Base-by-base conservation (phyloP, 2,329 filamentous ascomycete species). In the Fusarium circinatum region DNA sequence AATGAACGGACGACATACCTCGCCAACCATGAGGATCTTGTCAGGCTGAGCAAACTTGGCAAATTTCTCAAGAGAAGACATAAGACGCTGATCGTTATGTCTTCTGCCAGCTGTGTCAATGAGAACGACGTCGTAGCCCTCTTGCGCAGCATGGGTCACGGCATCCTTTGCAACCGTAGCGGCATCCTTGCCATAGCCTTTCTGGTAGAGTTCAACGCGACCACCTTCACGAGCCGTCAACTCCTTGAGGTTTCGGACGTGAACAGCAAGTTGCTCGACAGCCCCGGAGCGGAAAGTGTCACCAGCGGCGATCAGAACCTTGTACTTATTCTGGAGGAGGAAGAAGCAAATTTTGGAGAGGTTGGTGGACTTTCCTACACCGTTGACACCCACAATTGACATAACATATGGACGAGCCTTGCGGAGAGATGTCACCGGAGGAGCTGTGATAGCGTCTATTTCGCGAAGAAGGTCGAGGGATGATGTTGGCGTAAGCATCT, bases 291-390 rank as follows among this genome's bases (percentile, higher is more conserved):
- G 93, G 88, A 99, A 99, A 6, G 96, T 99, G 82, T 99, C 96
- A 77, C 94, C 96, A 15, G 96, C 96, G 20, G 94, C 96, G 75
- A 99, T 94, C 65, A 99, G 89, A 22, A 99, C 95, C 79, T 93
- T 93, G 86, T 98, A 97, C 81, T 97, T 95, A 86, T 99, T 99
- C 83, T 99, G 96, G 38, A 99, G 87, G 42, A 99, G 87, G 85
- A 99, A 99, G 85, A 96, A 99, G 83, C 95, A 97, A 75, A 99
- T 98, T 84, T 99, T 99, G 82, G 94, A 96, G 42, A 99, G 88
- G 81, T 98, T 98, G 59, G 96, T 99, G 22, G 95, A 98, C 85
- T 99, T 99, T 80, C 96, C 96, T 42, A 99, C 96, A 61, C 96
- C 96, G 82, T 99, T 99, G 80, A 99, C 96, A 71, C 96, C 96